Percentiles rank a stretch among this genome's conserved stretches.
Conservation (phyloP, 83 land plant species). For the Thuja plicata region DNA sequence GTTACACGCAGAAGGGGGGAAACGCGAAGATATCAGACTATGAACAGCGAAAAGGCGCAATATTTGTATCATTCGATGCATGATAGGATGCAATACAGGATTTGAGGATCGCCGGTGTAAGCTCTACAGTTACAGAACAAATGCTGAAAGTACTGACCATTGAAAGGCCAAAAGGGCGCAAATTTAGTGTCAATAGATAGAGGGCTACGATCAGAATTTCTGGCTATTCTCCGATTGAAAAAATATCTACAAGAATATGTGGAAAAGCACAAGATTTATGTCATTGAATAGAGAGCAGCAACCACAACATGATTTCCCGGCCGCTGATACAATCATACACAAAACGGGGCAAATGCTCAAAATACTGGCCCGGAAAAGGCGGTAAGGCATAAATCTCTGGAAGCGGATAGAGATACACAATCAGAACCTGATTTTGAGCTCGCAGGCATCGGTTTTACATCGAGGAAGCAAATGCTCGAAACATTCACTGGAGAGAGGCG, state of each 20-base stretch:
- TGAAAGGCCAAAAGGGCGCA: neutral
- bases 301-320: neutral
- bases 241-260: neutral
- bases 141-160: neutral
- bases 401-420: neutral
- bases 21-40: neutral
- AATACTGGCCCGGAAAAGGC: neutral
- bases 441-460: neutral
- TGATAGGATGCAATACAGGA: neutral
- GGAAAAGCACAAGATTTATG: neutral
- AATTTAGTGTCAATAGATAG: neutral
- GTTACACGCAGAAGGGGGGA: neutral
- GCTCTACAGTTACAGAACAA: neutral
- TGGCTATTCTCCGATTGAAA: neutral
- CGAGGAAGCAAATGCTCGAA: neutral
- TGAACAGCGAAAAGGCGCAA: neutral
- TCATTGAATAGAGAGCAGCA: neutral
- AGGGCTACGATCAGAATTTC: neutral
- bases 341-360: neutral
- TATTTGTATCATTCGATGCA: neutral
- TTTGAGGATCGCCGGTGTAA: neutral
- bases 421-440: neutral
- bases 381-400: neutral
- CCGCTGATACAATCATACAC: neutral
- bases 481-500: neutral